Percentiles rank a stretch among this genome's conserved stretches.
These are phyloP conservation scores for barley (Hordeum vulgare) DNA, from an alignment of 176 grass and related monocot species.

Conservation along the genomic window MorexV3_pseudomolecules_assembly NC_058523.1:35311383-35311882, in stretches of 20 bases:
- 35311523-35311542: conserved; percentile 78
- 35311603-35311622: conserved; percentile 70
- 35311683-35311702: neutral
- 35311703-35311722: neutral
- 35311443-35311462: conserved; percentile 85
- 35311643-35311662: conserved; percentile 71
- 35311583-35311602: conserved; percentile 64
- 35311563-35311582: conserved; percentile 54
- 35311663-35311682: neutral
- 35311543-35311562: conserved; percentile 87
- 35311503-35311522: conserved; percentile 89
- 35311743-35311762: conserved; percentile 30
- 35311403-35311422: conserved; percentile 79
- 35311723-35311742: neutral
- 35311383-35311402: conserved; percentile 84
- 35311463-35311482: conserved; percentile 86
- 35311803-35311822: conserved; percentile 92
- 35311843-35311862: conserved; percentile 72
- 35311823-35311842: conserved; percentile 79
- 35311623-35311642: conserved; percentile 79
- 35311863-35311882: neutral
- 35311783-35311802: conserved; percentile 81
- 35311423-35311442: conserved; percentile 79
- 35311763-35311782: conserved; percentile 81
- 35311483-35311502: conserved; percentile 92